Evolutionary conservation across 225 moss, liverwort and hornwort species (phyloP).

Genomic region (Pleurozium schreberi): DNA sequence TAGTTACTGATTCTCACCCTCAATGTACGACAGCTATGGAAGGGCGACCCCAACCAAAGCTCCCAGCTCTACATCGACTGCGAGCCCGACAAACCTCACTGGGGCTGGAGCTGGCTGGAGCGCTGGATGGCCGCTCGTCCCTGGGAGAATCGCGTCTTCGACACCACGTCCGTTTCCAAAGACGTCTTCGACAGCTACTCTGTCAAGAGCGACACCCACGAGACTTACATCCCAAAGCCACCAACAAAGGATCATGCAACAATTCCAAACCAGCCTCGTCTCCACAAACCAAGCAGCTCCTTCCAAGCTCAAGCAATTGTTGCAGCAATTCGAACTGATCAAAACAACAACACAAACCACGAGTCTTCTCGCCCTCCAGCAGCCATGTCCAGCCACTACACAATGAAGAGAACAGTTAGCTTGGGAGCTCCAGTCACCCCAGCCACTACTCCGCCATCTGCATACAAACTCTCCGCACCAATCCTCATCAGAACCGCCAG

Average conservation of each 20-base stretch:
- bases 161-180: conserved; percentile 60
- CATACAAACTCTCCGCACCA: conserved; percentile 27
- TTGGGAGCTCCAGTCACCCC: conserved; percentile 32
- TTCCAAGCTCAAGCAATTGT: conserved; percentile 15
- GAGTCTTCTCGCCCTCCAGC: background rate
- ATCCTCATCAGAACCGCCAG: conserved; percentile 61
- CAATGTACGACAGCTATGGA: conserved; percentile 36
- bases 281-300: conserved; percentile 33
- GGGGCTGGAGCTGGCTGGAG: conserved; percentile 99
- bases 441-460: conserved; percentile 19
- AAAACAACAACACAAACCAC: background rate
- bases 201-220: conserved; percentile 56
- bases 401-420: conserved; percentile 21
- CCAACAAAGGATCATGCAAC: background rate
- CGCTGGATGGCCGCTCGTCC: conserved; percentile 99
- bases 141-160: conserved; percentile 91
- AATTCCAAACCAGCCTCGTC: conserved; percentile 26
- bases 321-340: background rate
- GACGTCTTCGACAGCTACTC: conserved; percentile 75
- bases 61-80: conserved; percentile 95
- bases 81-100: conserved; percentile 95
- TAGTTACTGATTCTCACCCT: background rate
- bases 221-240: conserved; percentile 29
- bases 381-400: background rate
- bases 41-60: conserved; percentile 59